A percentile compares a stretch with the other conserved stretches of the same genome.
These are phyloP conservation scores for Drosera capensis DNA, from an alignment of 148 eudicot species.

Conservation along the genomic window DNA sequence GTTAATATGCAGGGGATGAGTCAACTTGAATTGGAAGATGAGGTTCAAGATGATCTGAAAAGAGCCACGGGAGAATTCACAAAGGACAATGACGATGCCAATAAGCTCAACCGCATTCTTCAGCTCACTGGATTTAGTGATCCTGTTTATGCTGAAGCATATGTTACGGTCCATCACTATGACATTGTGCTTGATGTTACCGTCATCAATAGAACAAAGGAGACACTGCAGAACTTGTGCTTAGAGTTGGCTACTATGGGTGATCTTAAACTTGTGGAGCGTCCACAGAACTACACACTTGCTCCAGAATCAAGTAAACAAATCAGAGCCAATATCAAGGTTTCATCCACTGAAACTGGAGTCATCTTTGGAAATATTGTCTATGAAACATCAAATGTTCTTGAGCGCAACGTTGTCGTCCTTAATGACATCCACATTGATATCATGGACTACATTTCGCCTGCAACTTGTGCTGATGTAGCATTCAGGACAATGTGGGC, in stretches of 20 bases:
- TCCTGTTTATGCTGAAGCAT: conserved; percentile 98
- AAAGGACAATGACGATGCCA: conserved; percentile 71
- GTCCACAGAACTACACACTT: conserved; percentile 87
- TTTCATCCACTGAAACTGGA: conserved; percentile 93
- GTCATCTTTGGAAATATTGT: conserved; percentile 91
- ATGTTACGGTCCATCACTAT: conserved; percentile 94
- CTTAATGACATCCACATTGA: conserved; percentile 97
- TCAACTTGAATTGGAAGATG: conserved; percentile 93
- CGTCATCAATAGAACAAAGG: conserved; percentile 81
- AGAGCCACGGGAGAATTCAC: conserved; percentile 91
- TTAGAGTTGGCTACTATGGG: conserved; percentile 97
- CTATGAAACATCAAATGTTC: conserved; percentile 88
- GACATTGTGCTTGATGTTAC: conserved; percentile 97
- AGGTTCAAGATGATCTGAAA: conserved; percentile 90
- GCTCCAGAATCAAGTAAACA: conserved; percentile 96
- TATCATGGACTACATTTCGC: conserved; percentile 96
- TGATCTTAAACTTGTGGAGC: conserved; percentile 94
- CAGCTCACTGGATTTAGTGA: conserved; percentile 95
- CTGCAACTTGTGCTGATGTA: conserved; percentile 80
- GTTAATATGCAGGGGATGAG: conserved; percentile 74
- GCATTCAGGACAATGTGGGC: conserved; percentile 96
- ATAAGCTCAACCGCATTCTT: conserved; percentile 79
- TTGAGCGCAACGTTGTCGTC: conserved; percentile 80
- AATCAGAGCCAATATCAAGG: conserved; percentile 83
- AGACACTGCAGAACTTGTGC: conserved; percentile 85